These are phyloP conservation scores for Thuidium tamariscinum DNA, from an alignment of 225 moss, liverwort and hornwort genomes.

Conservation along the genomic window DNA sequence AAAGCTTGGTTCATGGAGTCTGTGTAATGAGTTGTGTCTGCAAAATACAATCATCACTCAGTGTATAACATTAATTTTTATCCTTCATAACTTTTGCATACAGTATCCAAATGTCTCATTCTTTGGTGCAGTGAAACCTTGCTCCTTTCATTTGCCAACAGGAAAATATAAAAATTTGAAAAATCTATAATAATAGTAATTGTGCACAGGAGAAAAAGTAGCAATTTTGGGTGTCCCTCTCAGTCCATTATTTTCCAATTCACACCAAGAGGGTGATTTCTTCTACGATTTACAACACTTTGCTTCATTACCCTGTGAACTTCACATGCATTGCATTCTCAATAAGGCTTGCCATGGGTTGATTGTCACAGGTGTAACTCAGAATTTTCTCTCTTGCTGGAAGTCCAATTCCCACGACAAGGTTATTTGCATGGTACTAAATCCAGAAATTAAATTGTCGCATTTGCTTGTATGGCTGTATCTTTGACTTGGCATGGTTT, in stretches of 20 bases:
- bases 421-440: neutral
- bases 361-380: neutral
- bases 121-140: neutral
- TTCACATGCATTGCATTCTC: neutral
- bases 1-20: neutral
- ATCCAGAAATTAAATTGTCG: too few relatives aligned
- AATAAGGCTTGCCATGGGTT: neutral
- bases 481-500: neutral
- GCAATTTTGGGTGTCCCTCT: neutral
- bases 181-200: neutral
- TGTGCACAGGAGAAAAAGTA: neutral
- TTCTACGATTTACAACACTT: neutral
- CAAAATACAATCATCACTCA: neutral
- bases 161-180: neutral
- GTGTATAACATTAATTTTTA: neutral
- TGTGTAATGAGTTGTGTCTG: neutral
- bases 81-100: neutral
- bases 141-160: neutral
- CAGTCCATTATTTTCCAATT: neutral
- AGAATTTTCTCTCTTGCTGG: neutral
- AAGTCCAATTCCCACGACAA: neutral
- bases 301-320: neutral
- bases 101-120: accelerated
- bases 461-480: neutral
- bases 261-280: neutral